Base-by-base conservation (phyloP, 768 basidiomycete species). In the Tylopilus rubrobrunneus region DNA sequence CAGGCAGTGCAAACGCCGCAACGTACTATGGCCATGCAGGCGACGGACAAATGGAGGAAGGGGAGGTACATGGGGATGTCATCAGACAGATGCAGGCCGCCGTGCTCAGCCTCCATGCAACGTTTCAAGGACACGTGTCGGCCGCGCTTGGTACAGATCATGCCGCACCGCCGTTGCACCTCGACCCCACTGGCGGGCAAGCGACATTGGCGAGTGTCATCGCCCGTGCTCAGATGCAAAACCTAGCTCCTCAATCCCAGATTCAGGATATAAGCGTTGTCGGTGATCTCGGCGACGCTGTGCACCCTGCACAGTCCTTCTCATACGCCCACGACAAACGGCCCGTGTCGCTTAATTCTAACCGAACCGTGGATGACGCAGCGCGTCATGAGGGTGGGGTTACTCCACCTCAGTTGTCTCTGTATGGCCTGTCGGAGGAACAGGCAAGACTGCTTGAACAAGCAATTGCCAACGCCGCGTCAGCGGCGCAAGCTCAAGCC, bases 401-500 rank as follows among this genome's bases (percentile, higher is more conserved):
- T 4, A 14, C 64, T 11, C 51, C 61, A n/a, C 57, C 80, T 23
- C 74, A 82, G 1, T 60, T 88, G 47, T 85, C 86, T 4, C 75
- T 84, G 64, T 85, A 86, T 49, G 87, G 86, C 31, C 73, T 89
- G 40, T 87, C 87, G 1, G 84, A 84, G 46, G 86, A 88, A 57
- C 88, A 89, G 67, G 77, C 85, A 5, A 79, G 76, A 54, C 67
- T 86, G 57, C 72, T 90, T 15, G 86, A 89, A 64, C 78, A 83
- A 56, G 87, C 87, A 0, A 88, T 90, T 46, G 83, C 85, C 27
- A 86, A 77, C 60, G 87, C 87, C 1, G 84, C 88, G 10, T 80
- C 80, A 34, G 85, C 85, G 31, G 87, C 87, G 1, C 86, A 87
- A 59, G 84, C 86, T 19, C 86, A 87, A 61, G 87, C 87, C 0